Conservation (phyloP, 73 alveolate species). For the Durusdinium trenchii region DNA sequence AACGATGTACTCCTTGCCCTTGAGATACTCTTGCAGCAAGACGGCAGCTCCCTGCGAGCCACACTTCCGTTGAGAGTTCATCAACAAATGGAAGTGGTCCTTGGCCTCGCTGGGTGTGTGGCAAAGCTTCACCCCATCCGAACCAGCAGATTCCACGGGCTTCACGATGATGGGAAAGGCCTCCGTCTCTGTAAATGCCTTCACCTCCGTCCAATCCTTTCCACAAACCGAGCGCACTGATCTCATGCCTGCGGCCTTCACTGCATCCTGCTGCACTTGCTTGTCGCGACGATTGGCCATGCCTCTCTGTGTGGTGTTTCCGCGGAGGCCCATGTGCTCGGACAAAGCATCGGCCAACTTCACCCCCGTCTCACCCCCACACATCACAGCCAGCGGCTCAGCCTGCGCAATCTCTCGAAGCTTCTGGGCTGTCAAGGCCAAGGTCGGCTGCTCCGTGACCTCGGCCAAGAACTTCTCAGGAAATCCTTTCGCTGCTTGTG, state of each 20-base stretch:
- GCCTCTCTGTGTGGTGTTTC: slow-evolving; percentile 54
- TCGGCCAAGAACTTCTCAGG: slow-evolving; percentile 70
- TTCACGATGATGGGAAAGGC: slow-evolving; percentile 67
- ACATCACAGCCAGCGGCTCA: slow-evolving; percentile 69
- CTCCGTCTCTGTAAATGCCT: slow-evolving; percentile 41
- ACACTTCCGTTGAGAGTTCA: slow-evolving; percentile 85
- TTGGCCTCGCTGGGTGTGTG: slow-evolving; percentile 32
- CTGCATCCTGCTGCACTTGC: slow-evolving; percentile 87
- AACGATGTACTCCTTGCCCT: slow-evolving; percentile 78
- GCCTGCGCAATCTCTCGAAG: slow-evolving; percentile 9
- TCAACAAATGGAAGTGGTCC: slow-evolving; percentile 55
- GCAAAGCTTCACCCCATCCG: slow-evolving; percentile 75
- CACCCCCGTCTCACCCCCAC: slow-evolving; percentile 92
- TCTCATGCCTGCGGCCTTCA: slow-evolving; percentile 26
- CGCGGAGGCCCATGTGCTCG: slow-evolving; percentile 69
- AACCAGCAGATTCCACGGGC: slow-evolving; percentile 71
- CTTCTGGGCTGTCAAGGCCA: slow-evolving; percentile 11
- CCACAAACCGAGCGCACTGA: slow-evolving; percentile 71
- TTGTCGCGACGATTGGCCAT: slow-evolving; percentile 71
- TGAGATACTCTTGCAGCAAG: slow-evolving; percentile 65
- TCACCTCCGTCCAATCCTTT: slow-evolving; percentile 23
- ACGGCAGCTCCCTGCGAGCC: slow-evolving; percentile 86
- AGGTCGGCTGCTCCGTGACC: slow-evolving; percentile 38
- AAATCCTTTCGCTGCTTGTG: slow-evolving; percentile 43
- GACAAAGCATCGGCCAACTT: slow-evolving; percentile 75